Percentiles rank a stretch among this genome's conserved stretches.
Conservation (phyloP, 345 rosid genomes). For the Lumnitzera racemosa region DNA sequence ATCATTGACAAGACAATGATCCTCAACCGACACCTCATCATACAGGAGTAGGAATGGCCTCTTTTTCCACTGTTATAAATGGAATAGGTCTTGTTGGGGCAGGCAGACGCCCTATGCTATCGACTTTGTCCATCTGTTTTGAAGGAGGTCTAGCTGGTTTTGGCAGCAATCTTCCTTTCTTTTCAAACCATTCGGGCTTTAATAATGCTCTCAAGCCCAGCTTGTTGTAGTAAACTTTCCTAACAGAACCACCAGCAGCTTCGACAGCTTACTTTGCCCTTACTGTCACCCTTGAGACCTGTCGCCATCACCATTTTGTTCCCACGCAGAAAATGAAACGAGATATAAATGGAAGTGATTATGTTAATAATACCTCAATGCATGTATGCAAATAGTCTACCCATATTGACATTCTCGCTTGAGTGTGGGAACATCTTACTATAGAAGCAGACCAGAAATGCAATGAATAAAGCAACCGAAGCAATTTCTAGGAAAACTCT, state of each 20-base stretch:
- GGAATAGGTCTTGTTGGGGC: constrained; percentile 85
- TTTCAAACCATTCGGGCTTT: constrained; percentile 92
- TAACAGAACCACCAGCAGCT: constrained; percentile 84
- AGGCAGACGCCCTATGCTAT: constrained; percentile 89
- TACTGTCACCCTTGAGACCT: constrained; percentile 90
- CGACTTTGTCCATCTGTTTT: constrained; percentile 73
- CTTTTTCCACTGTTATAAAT: constrained; percentile 34
- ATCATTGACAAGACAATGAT: not conserved
- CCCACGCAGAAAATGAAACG: too few relatives aligned
- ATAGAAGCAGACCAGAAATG: too few relatives aligned
- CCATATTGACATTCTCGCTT: too few relatives aligned
- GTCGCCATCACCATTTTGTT: constrained; percentile 3
- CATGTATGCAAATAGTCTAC: too few relatives aligned
- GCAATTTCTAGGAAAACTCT: too few relatives aligned
- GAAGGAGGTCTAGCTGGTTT: constrained; percentile 93
- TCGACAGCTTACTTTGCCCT: constrained; percentile 87
- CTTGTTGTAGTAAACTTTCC: constrained; percentile 87
- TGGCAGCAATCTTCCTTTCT: constrained; percentile 89
- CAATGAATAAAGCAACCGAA: too few relatives aligned
- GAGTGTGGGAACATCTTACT: too few relatives aligned
- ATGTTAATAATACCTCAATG: too few relatives aligned
- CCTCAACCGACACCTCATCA: not conserved
- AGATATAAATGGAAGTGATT: too few relatives aligned
- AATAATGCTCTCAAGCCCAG: constrained; percentile 79
- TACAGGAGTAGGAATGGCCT: constrained; percentile 24